These are phyloP conservation scores for Monilinia aucupariae DNA, from an alignment of 2,329 filamentous ascomycete genomes.

Conservation along the genomic window DNA sequence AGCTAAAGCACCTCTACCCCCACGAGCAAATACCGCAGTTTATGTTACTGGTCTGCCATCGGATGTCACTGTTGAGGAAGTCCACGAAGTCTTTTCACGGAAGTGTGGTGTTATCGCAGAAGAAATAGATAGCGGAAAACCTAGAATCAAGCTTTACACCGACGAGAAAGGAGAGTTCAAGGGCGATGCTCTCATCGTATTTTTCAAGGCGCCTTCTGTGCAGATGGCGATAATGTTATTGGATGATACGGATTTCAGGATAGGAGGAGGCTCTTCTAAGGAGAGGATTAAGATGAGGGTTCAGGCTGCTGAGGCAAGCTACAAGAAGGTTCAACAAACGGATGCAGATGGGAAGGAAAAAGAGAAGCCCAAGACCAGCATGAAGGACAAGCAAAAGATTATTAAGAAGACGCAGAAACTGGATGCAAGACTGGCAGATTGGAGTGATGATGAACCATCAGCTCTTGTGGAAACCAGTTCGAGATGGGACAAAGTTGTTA, in stretches of 20 bases:
- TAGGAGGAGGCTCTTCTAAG: slow-evolving; percentile 42
- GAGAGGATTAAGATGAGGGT: slow-evolving; percentile 66
- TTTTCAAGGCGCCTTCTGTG: slow-evolving; percentile 93
- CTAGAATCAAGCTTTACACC: slow-evolving; percentile 88
- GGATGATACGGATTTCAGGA: slow-evolving; percentile 76
- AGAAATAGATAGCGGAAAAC: slow-evolving; percentile 81
- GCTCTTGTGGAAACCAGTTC: slow-evolving; percentile 50
- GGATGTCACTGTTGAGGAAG: slow-evolving; percentile 74
- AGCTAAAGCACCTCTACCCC: slow-evolving; percentile 34
- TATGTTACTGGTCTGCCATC: slow-evolving; percentile 84
- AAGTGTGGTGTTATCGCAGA: slow-evolving; percentile 91
- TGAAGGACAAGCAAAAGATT: slow-evolving; percentile 78
- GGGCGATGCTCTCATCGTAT: slow-evolving; percentile 87
- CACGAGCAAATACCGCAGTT: slow-evolving; percentile 74
- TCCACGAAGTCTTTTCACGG: slow-evolving; percentile 73
- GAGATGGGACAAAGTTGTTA: slow-evolving; percentile 72
- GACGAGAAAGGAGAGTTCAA: slow-evolving; percentile 82
- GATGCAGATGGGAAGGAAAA: slow-evolving; percentile 39
- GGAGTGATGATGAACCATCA: slow-evolving; percentile 81
- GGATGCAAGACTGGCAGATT: slow-evolving; percentile 86
- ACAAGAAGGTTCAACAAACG: slow-evolving; percentile 78
- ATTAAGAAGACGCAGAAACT: slow-evolving; percentile 88
- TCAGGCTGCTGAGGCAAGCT: slow-evolving; percentile 79
- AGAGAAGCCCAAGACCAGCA: slow-evolving; percentile 46
- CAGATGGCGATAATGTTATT: slow-evolving; percentile 74